A percentile compares a stretch with the other conserved stretches of the same genome.
These are phyloP conservation scores for Kwoniella botswanensis DNA, from an alignment of 768 basidiomycete genomes.

Conservation along the genomic window DNA sequence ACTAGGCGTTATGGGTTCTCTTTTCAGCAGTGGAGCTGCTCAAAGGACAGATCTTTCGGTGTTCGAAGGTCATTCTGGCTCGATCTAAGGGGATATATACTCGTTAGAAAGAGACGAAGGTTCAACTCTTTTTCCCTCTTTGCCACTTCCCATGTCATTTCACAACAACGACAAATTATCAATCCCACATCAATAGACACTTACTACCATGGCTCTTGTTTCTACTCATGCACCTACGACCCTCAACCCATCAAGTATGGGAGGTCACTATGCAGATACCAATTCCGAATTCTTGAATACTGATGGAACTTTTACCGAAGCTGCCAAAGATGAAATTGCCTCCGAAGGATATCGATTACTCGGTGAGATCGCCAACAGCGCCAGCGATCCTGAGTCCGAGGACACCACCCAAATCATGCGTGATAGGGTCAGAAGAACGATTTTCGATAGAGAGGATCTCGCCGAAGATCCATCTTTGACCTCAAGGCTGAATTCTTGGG, in stretches of 20 bases:
- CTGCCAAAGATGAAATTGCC: not conserved
- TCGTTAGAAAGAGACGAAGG: not conserved
- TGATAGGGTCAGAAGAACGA: not conserved
- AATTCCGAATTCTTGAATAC: not conserved
- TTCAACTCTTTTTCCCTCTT: not conserved
- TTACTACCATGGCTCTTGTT: not conserved
- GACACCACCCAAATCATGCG: not conserved
- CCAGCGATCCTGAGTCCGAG: not conserved
- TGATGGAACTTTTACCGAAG: not conserved
- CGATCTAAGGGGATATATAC: conserved; percentile 7
- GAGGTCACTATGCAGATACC: not conserved
- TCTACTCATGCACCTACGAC: conserved; percentile 9
- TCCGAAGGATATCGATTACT: not conserved
- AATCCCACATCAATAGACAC: not conserved
- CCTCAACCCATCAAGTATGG: not conserved
- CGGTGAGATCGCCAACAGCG: not conserved
- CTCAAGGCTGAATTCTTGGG: not conserved
- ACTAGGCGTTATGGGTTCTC: not conserved
- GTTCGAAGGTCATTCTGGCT: not conserved
- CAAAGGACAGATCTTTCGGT: not conserved
- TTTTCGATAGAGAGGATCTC: not conserved
- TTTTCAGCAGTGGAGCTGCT: conserved; percentile 8
- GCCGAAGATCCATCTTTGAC: not conserved
- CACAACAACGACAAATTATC: not conserved
- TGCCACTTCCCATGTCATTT: conserved; percentile 5